A percentile compares a stretch with the other conserved stretches of the same genome.
These are phyloP conservation scores for Saccharomycopsis sp. DNA, from an alignment of 805 yeast species.

Conservation along the genomic window DNA sequence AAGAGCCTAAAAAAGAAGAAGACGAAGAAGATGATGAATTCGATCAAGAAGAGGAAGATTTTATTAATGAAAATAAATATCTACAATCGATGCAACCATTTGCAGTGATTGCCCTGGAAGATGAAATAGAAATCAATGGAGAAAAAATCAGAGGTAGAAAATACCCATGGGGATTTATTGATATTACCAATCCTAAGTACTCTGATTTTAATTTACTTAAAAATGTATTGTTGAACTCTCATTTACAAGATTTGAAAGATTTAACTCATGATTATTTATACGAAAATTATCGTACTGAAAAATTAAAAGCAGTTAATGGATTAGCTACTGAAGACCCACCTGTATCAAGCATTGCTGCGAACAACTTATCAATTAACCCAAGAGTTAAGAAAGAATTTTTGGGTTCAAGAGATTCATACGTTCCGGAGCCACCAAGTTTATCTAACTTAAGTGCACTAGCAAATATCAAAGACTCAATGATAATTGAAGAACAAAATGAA, in stretches of 20 bases:
- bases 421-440: conserved; percentile 47
- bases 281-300: conserved; percentile 59
- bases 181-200: conserved; percentile 44
- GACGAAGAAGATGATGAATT: conserved; percentile 65
- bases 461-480: conserved; percentile 12
- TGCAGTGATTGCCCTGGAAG: conserved; percentile 63
- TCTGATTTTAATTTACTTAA: conserved; percentile 50
- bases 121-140: conserved; percentile 45
- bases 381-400: conserved; percentile 15
- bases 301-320: conserved; percentile 44
- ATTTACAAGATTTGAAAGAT: conserved; percentile 58
- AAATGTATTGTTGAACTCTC: conserved; percentile 51
- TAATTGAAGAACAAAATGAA: conserved; percentile 21
- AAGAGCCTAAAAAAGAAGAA: conserved; percentile 60
- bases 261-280: conserved; percentile 59
- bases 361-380: background rate
- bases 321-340: conserved; percentile 12
- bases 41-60: conserved; percentile 63
- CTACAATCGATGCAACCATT: conserved; percentile 67
- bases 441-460: conserved; percentile 53
- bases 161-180: conserved; percentile 73
- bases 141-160: conserved; percentile 48
- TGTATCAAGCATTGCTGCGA: conserved; percentile 1
- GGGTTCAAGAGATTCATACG: conserved; percentile 26
- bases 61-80: conserved; percentile 59